These are phyloP conservation scores for Tricladium varicosporioides DNA, from an alignment of 2,329 filamentous ascomycete species.

Conservation along the genomic window DNA sequence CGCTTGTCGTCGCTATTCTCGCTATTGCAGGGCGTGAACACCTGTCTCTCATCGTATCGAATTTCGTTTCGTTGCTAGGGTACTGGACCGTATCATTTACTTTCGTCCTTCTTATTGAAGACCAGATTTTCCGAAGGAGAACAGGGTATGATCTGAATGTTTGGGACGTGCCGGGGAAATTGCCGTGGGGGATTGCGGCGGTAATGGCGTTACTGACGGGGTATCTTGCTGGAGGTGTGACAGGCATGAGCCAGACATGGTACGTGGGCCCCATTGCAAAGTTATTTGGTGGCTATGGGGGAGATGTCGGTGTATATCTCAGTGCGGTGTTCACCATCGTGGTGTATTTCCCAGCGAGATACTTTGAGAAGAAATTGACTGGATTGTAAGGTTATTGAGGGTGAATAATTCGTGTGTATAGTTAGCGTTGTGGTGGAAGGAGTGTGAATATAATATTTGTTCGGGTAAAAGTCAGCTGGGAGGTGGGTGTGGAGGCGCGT, in stretches of 20 bases:
- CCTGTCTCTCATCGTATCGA: constrained; percentile 29
- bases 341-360: constrained; percentile 28
- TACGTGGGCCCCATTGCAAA: constrained; percentile 31
- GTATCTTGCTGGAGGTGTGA: constrained; percentile 31
- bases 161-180: constrained; percentile 28
- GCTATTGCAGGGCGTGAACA: constrained; percentile 30
- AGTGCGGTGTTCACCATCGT: constrained; percentile 27
- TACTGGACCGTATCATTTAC: constrained; percentile 34
- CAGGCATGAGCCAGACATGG: constrained; percentile 33
- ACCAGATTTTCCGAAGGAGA: constrained; percentile 26
- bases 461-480: no score
- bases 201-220: constrained; percentile 27
- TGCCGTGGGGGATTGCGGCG: constrained; percentile 32
- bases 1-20: constrained; percentile 28
- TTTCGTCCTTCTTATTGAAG: constrained; percentile 31
- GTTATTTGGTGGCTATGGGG: constrained; percentile 30
- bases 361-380: constrained; percentile 20
- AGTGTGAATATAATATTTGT: no score
- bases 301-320: constrained; percentile 32
- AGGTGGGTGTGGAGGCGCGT: no score
- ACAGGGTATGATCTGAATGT: constrained; percentile 29
- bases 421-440: no score
- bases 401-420: no score
- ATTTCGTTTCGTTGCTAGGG: constrained; percentile 32
- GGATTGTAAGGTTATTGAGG: no score